Evolutionary conservation across 2,329 filamentous ascomycete genomes (phyloP), one percentile per base, ranked within the genome.

Genomic region (Fusarium sp.): DNA sequence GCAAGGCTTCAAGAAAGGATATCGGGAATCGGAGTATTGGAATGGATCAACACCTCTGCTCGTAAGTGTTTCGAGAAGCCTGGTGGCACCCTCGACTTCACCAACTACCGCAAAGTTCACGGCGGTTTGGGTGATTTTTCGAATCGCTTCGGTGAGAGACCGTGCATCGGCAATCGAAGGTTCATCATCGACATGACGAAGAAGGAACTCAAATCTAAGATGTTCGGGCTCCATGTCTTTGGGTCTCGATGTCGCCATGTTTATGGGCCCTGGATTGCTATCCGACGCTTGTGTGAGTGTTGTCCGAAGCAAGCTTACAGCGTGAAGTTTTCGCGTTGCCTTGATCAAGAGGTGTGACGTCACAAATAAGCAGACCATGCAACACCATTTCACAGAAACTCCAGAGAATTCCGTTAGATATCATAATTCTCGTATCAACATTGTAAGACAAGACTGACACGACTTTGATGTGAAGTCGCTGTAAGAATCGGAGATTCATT

Each of bases 1-100:
- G 28, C 64, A 67, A 5, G 61, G 62, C 7, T 60, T 60, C 16
- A 67, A 16, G 28, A 28, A 67, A 1, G 53, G 64, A 16, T 45
- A 60, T 6, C 62, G n/a, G 1, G 5, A 51, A 22, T 45, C 7
- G 8, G 16, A 50, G 16, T 53, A 24, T 3, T 47, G 12, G 3
- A 67, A 67, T 7, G 33, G 45, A 12, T 61, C 45, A 2, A 45
- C 5, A 6, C 24, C 45, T 22, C 39, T 41, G 1, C 18, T 31
- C 8, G 15, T 15, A 16, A 67, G 42, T 18, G 11, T 12, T 16
- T 59, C 42, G 0, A 66, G n/a, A 9, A 66, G 63, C 16, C 31
- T 44, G 0, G 61, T 65, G 2, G 63, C 61, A 12, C 63, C 44
- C 6, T 44, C 50, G 1, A 66, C 13, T 13, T 59, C 50, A 4